Percentiles rank a stretch among this genome's conserved stretches.
These are phyloP conservation scores for Neurospora terricola DNA, from an alignment of 495 filamentous ascomycete genomes.

Conservation along the genomic window DNA sequence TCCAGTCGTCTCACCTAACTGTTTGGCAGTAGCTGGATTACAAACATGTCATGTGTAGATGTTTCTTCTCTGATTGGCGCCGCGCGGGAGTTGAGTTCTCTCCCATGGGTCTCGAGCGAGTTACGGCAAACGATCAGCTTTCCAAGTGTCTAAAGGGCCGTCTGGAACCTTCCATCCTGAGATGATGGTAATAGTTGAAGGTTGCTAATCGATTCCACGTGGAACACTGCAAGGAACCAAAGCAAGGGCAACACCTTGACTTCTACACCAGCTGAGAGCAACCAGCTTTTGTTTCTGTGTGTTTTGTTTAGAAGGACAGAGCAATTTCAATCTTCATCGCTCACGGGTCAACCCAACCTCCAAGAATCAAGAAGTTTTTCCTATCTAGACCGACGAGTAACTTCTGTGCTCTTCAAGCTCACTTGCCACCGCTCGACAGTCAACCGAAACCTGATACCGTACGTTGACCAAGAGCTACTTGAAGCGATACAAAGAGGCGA, in stretches of 20 bases:
- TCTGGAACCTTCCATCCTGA: neutral
- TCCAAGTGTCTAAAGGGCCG: neutral
- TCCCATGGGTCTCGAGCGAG: neutral
- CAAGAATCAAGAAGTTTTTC: neutral
- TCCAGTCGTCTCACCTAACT: neutral
- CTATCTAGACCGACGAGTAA: neutral
- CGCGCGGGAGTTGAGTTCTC: neutral
- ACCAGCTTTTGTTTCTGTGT: neutral
- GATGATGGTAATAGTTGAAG: neutral
- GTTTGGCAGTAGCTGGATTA: neutral
- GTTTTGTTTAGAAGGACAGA: neutral
- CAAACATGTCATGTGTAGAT: neutral
- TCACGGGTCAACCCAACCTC: too few relatives aligned
- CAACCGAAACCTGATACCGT: neutral
- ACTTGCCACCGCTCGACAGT: neutral
- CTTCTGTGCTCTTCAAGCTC: neutral
- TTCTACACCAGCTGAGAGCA: neutral
- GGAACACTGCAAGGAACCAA: neutral
- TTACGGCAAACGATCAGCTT: neutral
- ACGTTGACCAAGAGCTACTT: neutral
- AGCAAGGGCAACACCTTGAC: neutral
- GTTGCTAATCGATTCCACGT: neutral
- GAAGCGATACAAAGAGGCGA: neutral
- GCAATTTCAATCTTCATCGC: too few relatives aligned
- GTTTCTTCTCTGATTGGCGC: neutral